phyloP scores from a whole-genome alignment of 108 stramenopile genomes.

The Conticribra weissflogii region DNA sequence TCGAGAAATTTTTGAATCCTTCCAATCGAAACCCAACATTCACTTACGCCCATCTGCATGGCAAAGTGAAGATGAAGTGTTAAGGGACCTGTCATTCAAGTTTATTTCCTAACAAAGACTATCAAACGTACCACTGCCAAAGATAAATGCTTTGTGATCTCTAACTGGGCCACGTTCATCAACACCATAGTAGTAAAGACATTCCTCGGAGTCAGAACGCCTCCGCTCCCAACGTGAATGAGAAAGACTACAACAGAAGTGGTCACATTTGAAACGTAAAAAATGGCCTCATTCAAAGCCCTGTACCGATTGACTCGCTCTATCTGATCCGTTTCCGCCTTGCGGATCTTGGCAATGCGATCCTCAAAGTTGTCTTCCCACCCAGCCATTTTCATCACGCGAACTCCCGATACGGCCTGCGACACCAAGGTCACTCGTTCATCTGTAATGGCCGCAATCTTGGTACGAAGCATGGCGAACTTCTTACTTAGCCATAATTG shows the following conservation, averaged over 20 bases:
- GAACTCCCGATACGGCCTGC: constrained; percentile 86
- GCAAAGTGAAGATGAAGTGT: too few relatives aligned
- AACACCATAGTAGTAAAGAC: constrained; percentile 67
- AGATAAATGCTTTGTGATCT: constrained; percentile 87
- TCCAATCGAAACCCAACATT: constrained; percentile 67
- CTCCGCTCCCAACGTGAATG: constrained; percentile 48
- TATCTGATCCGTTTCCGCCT: constrained; percentile 71
- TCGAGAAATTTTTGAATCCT: constrained; percentile 79
- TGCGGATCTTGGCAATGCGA: constrained; percentile 66
- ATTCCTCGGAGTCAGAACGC: constrained; percentile 46
- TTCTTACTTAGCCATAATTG: constrained; percentile 71
- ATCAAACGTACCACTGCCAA: constrained; percentile 63
- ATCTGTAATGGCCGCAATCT: constrained; percentile 88
- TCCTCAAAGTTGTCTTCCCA: constrained; percentile 78
- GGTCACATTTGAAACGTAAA: constrained; percentile 56
- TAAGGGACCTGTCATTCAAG: too few relatives aligned
- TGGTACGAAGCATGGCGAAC: constrained; percentile 75
- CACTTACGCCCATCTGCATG: constrained; percentile 49
- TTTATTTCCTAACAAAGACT: background rate
- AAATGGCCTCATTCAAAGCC: constrained; percentile 85
- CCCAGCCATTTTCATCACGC: constrained; percentile 87
- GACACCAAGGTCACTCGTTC: constrained; percentile 84
- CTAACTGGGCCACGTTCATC: constrained; percentile 85
- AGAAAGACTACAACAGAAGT: constrained; percentile 58
- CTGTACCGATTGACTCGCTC: constrained; percentile 62